Evolutionary conservation across 441 rosid species (phyloP), one percentile per base, ranked within the genome.

Genomic region (Erodium texanum): DNA sequence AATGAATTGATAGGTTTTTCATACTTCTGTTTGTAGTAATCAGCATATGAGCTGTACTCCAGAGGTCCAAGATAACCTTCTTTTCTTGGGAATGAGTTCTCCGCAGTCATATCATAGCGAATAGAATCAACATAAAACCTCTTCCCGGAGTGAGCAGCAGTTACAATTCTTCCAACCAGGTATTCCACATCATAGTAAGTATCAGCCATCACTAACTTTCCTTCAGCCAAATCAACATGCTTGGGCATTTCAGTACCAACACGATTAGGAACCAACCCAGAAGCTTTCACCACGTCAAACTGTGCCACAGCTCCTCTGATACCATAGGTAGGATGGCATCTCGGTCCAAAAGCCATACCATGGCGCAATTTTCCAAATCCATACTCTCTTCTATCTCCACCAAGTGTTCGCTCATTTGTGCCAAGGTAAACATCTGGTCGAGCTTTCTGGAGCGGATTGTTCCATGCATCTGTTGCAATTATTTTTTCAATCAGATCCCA

Each of bases 121-220:
- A 95, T 77, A 58, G 99, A 88, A 81, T 92, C 99, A 43, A 90
- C 98, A 71, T 89, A 90, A 78, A 95, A 95, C 81, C 99, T 87
- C 86, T 95, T 95, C 74, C 99, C 97, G 4, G 98, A 95, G 85
- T 95, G 99, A 76, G 97, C 99, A 68, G 97, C 97, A n/a, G 97
- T 95, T 50, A 92, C 86, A 66, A 95, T 83, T 78, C 86, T 90
- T 71, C 99, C 98, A 14, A 82, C 75, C 77, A 95, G 83, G 84
- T 71, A 82, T 71, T 87, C 84, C 19, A 83, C 86, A 76, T 68
- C 72, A 62, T 78, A 70, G 73, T 70, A 80, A 69, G 86, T 81
- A 89, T 92, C 96, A 77, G 97, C 98, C 97, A 92, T 90, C 80
- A 84, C 77, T 77, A 95, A 56, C 73, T 87, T 86, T 61, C 86